Conservation (phyloP, 805 yeast genomes). For the Blastobotrys parvus region DNA sequence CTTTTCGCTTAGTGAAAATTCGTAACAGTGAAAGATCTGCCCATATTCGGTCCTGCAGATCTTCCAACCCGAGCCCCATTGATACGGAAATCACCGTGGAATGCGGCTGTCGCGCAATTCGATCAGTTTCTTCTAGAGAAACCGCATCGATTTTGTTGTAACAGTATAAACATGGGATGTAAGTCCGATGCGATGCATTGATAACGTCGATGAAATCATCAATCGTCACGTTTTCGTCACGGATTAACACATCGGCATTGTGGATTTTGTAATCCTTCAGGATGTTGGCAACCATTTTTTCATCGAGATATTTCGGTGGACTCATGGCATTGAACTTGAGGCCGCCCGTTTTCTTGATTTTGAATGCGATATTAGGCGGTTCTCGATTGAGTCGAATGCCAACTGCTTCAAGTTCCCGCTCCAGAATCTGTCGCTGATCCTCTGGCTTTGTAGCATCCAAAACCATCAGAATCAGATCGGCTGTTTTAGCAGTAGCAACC, state of each 20-base stretch:
- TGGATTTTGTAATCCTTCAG: slow-evolving; percentile 83
- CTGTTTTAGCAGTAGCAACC: slow-evolving; percentile 90
- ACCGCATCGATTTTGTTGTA: slow-evolving; percentile 95
- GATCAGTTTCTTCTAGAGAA: slow-evolving; percentile 85
- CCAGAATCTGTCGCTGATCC: slow-evolving; percentile 80
- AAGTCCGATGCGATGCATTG: slow-evolving; percentile 79
- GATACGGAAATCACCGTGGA: slow-evolving; percentile 94
- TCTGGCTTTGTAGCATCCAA: slow-evolving; percentile 91
- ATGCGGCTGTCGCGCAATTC: slow-evolving; percentile 85
- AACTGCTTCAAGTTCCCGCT: slow-evolving; percentile 83
- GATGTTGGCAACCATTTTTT: slow-evolving; percentile 66
- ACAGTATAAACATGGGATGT: slow-evolving; percentile 85
- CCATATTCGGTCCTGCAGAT: slow-evolving; percentile 91
- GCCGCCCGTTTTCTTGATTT: slow-evolving; percentile 83
- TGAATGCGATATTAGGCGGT: slow-evolving; percentile 73
- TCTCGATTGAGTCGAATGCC: slow-evolving; percentile 83
- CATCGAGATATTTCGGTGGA: slow-evolving; percentile 77
- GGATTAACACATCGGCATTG: slow-evolving; percentile 84
- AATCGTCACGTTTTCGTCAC: slow-evolving; percentile 83
- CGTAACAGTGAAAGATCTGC: slow-evolving; percentile 71
- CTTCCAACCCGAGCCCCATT: slow-evolving; percentile 75
- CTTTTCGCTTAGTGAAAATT: slow-evolving; percentile 78
- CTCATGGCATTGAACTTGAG: slow-evolving; percentile 71
- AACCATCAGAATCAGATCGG: slow-evolving; percentile 87
- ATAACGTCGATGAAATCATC: slow-evolving; percentile 91